Evolutionary conservation across 2,329 filamentous ascomycete species (phyloP).

Genomic region (Paracoccidioides lutzii): DNA sequence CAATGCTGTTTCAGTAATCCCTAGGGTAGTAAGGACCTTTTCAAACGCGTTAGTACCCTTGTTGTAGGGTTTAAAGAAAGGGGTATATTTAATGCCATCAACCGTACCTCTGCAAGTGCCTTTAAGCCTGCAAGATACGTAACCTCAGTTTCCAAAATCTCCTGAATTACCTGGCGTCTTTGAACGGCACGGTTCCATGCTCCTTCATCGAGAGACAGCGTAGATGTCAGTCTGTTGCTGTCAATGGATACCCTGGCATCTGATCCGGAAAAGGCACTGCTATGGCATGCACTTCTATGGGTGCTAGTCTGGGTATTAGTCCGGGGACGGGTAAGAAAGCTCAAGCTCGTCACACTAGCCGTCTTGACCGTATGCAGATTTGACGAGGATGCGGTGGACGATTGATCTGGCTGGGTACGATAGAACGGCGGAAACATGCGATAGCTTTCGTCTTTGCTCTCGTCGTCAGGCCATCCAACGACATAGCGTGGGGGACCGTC

Average conservation of each 20-base stretch:
- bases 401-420: constrained; percentile 42
- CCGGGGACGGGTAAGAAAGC: constrained; percentile 50
- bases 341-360: constrained; percentile 64
- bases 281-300: constrained; percentile 24
- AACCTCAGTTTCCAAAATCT: constrained; percentile 75
- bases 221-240: constrained; percentile 35
- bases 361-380: constrained; percentile 74
- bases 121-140: constrained; percentile 79
- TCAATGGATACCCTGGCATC: constrained; percentile 54
- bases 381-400: constrained; percentile 61
- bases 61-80: not conserved
- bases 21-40: constrained; percentile 61
- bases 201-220: constrained; percentile 48
- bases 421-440: constrained; percentile 14
- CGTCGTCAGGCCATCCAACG: constrained; percentile 25
- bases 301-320: constrained; percentile 48
- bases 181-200: constrained; percentile 61
- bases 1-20: constrained; percentile 60
- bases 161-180: constrained; percentile 67
- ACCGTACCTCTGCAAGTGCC: constrained; percentile 69
- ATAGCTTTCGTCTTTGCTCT: constrained; percentile 11
- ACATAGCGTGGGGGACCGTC: constrained; percentile 17
- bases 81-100: not conserved
- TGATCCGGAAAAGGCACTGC: constrained; percentile 51
- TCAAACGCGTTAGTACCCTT: not conserved